A percentile compares a stretch with the other conserved stretches of the same genome.
Conservation (phyloP, 495 filamentous ascomycete species). For the Xylaria scruposa region DNA sequence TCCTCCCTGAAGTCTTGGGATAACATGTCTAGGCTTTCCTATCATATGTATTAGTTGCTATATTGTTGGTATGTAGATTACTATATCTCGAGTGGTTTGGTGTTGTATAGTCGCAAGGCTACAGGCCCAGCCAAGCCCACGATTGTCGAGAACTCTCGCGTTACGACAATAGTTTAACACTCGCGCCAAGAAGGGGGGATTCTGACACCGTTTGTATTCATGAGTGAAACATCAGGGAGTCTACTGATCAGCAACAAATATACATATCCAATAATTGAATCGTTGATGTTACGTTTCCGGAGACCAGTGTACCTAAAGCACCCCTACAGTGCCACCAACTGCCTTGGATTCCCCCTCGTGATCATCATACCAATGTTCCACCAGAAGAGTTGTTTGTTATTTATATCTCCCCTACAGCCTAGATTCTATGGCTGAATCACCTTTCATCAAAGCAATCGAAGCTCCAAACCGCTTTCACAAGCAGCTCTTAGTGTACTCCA, state of each 20-base stretch:
- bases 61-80: background rate
- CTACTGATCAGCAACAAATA: background rate
- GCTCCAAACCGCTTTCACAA: background rate
- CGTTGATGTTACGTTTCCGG: background rate
- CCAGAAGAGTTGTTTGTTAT: background rate
- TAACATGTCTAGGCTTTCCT: background rate
- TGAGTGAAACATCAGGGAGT: background rate
- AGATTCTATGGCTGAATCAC: background rate
- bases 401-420: background rate
- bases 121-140: background rate
- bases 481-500: background rate
- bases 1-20: background rate
- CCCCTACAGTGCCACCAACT: background rate
- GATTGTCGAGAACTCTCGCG: background rate
- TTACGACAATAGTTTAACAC: background rate
- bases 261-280: background rate
- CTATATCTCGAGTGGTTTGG: background rate
- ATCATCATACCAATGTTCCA: background rate
- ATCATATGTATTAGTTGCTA: background rate
- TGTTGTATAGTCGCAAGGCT: background rate
- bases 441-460: background rate
- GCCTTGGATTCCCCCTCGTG: background rate
- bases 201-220: background rate
- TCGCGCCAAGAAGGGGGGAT: background rate
- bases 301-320: background rate